Evolutionary conservation across 1,139 yeast species (phyloP).

Genomic region (Candida pseudoviswanathii): DNA sequence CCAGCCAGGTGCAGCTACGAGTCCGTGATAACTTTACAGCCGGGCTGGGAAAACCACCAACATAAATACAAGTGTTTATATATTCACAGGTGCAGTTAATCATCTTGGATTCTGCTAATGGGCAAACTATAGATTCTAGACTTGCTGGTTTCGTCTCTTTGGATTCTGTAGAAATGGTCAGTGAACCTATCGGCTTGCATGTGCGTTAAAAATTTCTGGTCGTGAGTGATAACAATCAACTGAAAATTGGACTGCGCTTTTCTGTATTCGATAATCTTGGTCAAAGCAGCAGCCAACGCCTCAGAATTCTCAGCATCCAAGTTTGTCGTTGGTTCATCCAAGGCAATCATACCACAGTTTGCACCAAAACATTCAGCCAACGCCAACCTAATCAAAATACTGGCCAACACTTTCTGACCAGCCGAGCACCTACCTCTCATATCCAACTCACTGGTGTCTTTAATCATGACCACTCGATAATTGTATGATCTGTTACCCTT

Average conservation of each 20-base stretch:
- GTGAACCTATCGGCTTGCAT: conserved; percentile 86
- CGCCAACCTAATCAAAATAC: conserved; percentile 87
- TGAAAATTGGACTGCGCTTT: conserved; percentile 86
- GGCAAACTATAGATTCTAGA: conserved; percentile 64
- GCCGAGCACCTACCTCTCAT: conserved; percentile 99
- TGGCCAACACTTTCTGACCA: conserved; percentile 94
- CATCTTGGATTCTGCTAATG: conserved; percentile 40
- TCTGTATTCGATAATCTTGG: conserved; percentile 73
- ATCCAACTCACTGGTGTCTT: conserved; percentile 88
- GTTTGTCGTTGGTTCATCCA: conserved; percentile 98
- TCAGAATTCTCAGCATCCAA: conserved; percentile 88
- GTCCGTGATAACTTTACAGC: conserved; percentile 3
- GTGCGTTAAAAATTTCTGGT: conserved; percentile 82
- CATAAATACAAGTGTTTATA: neutral
- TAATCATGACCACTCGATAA: conserved; percentile 93
- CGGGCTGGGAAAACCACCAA: neutral
- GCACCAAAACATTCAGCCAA: conserved; percentile 95
- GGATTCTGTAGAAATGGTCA: conserved; percentile 84
- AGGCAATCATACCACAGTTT: conserved; percentile 91
- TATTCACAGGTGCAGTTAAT: conserved; percentile 12
- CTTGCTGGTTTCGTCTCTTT: conserved; percentile 77
- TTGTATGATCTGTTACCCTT: conserved; percentile 77
- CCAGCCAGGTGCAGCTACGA: neutral
- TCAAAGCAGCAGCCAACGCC: conserved; percentile 80
- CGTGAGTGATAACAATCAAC: conserved; percentile 92